A percentile compares a stretch with the other conserved stretches of the same genome.
phyloP scores from a whole-genome alignment of 257 asterid species.

The Penstemon eatonii region DNA sequence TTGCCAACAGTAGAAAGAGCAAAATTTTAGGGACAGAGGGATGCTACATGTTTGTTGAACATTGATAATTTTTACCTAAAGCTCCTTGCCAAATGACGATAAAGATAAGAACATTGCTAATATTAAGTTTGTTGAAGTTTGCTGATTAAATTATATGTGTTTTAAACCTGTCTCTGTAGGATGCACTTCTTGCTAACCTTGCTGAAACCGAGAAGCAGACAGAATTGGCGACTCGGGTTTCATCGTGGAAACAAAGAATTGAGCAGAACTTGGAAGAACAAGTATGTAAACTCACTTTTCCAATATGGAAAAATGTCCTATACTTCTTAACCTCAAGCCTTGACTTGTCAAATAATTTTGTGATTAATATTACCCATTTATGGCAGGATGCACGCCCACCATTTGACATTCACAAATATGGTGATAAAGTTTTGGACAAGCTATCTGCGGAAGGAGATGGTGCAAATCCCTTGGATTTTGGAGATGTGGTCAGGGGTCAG shows the following conservation, averaged over 20 bases:
- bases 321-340: background rate
- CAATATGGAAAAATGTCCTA: constrained; percentile 3
- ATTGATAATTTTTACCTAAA: no score
- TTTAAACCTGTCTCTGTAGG: constrained; percentile 47
- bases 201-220: constrained; percentile 84
- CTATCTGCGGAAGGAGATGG: constrained; percentile 44
- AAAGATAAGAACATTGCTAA: background rate
- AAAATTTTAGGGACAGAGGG: background rate
- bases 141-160: constrained; percentile 22
- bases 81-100: no score
- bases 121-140: constrained; percentile 9
- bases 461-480: constrained; percentile 50
- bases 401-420: constrained; percentile 88
- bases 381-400: constrained; percentile 80
- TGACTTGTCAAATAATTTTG: constrained; percentile 14
- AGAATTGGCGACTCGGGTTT: constrained; percentile 83
- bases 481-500: constrained; percentile 75
- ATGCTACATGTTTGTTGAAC: no score
- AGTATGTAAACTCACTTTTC: constrained; percentile 39
- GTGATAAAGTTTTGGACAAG: constrained; percentile 68
- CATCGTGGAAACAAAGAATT: constrained; percentile 91
- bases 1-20: no score
- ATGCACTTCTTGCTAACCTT: constrained; percentile 75
- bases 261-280: constrained; percentile 85
- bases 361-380: constrained; percentile 28